These are phyloP conservation scores for Immersiporthe knoxdaviesiana DNA, from an alignment of 2,329 filamentous ascomycete genomes.

Conservation along the genomic window DNA sequence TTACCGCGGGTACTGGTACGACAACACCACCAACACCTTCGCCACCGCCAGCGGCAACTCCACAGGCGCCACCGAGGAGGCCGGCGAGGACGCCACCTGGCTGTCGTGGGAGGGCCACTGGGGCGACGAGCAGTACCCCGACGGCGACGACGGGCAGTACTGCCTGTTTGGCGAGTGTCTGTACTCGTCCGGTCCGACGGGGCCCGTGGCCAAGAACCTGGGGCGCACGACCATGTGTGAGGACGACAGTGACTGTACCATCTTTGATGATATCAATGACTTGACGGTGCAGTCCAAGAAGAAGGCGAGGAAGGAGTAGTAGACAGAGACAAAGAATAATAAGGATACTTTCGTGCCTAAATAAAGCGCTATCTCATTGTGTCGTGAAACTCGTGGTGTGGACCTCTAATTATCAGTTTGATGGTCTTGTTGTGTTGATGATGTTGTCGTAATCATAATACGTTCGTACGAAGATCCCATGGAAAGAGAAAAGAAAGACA, in stretches of 20 bases:
- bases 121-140: slow-evolving; percentile 34
- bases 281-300: slow-evolving; percentile 30
- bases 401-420: not conserved
- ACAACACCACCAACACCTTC: slow-evolving; percentile 26
- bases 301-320: not conserved
- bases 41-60: slow-evolving; percentile 20
- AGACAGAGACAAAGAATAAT: not conserved
- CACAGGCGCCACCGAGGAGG: slow-evolving; percentile 26
- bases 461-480: not conserved
- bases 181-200: slow-evolving; percentile 34
- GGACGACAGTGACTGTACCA: slow-evolving; percentile 27
- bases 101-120: slow-evolving; percentile 32
- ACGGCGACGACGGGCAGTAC: slow-evolving; percentile 30
- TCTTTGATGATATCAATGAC: slow-evolving; percentile 30
- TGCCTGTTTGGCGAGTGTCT: slow-evolving; percentile 34
- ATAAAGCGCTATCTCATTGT: not conserved
- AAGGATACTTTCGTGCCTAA: not conserved
- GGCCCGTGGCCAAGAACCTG: slow-evolving; percentile 34
- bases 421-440: not conserved
- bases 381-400: not conserved
- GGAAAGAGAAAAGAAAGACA: not conserved
- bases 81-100: slow-evolving; percentile 28
- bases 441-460: not conserved
- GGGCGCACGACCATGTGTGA: slow-evolving; percentile 32
- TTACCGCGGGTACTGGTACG: slow-evolving; percentile 35